These are phyloP conservation scores for Daldinia bambusicola DNA, from an alignment of 495 filamentous ascomycete genomes.

Conservation along the genomic window DNA sequence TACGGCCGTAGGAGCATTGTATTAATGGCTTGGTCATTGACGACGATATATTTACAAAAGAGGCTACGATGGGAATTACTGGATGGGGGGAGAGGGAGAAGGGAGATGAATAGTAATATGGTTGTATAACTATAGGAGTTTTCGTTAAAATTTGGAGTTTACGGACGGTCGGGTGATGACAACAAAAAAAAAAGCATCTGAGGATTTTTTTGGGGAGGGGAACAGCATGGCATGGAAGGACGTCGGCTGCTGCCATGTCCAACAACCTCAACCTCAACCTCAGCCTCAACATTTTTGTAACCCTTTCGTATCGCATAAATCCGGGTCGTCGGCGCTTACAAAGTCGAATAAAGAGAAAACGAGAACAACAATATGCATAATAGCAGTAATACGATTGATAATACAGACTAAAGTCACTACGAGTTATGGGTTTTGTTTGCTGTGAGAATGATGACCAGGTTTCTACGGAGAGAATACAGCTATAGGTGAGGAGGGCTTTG, in stretches of 20 bases:
- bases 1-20: constrained; percentile 41
- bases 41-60: constrained; percentile 37
- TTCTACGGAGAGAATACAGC: too few species aligned
- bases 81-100: too few species aligned
- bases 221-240: constrained; percentile 36
- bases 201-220: constrained; percentile 38
- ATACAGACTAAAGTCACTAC: constrained; percentile 7
- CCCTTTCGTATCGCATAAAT: constrained; percentile 39
- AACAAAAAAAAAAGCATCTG: constrained; percentile 29
- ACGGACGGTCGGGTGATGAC: constrained; percentile 33
- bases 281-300: constrained; percentile 24
- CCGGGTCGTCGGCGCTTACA: constrained; percentile 27
- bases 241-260: constrained; percentile 19
- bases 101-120: constrained; percentile 20
- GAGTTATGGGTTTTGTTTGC: neutral
- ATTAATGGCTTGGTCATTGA: constrained; percentile 46
- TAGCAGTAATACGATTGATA: constrained; percentile 36
- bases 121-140: constrained; percentile 36
- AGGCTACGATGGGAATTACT: constrained; percentile 34
- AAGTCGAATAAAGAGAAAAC: constrained; percentile 14
- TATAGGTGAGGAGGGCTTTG: too few species aligned
- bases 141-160: constrained; percentile 17
- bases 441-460: neutral
- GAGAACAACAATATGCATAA: constrained; percentile 25
- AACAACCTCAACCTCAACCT: too few species aligned